Evolutionary conservation across 2,329 filamentous ascomycete genomes (phyloP), one percentile per base, ranked within the genome.

Genomic region (Neonectria faginata): DNA sequence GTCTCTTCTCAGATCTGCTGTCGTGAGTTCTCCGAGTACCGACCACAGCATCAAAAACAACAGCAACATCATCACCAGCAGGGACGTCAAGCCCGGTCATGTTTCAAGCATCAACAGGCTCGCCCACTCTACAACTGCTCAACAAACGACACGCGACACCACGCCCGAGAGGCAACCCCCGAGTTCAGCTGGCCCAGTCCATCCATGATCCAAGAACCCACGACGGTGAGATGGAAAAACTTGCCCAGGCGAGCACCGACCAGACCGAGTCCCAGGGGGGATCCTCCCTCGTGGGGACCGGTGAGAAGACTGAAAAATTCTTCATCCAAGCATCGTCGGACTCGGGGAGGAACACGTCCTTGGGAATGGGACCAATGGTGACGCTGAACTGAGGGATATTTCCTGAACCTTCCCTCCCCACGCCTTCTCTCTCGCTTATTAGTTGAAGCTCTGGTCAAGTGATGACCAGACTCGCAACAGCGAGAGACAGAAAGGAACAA

Each of bases 361-460:
- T 59, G 57, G 20, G 62, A 55, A 70, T 66, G 71, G 70, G 8
- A 31, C 58, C 61, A 55, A 56, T 33, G 59, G 56, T 52, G 29
- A 44, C 57, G 42, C 29, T 44, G 48, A 54, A 42, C 41, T 67
- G 69, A 68, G 64, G 68, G 33, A 70, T 72, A 69, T 70, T 54
- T 36, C 20, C 16, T 22, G 27, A 31, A 25, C 33, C 27, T 41
- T 44, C 47, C 6, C 42, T 16, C n/a, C 27, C 33, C 53, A 18
- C 29, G 54, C 57, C 33, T 18, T 57, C 22, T 29, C 33, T 11
- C 31, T 54, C 58, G 48, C 50, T 56, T 51, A 58, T 52, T 55
- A 57, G 53, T 22, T 22, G 45, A 20, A 29, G 33, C 25, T 53
- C 48, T 18, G 57, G 48, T 14, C 36, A n/a, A 22, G 47, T 58